Evolutionary conservation across 2,329 filamentous ascomycete genomes (phyloP).

Genomic region (Fusarium begoniae): DNA sequence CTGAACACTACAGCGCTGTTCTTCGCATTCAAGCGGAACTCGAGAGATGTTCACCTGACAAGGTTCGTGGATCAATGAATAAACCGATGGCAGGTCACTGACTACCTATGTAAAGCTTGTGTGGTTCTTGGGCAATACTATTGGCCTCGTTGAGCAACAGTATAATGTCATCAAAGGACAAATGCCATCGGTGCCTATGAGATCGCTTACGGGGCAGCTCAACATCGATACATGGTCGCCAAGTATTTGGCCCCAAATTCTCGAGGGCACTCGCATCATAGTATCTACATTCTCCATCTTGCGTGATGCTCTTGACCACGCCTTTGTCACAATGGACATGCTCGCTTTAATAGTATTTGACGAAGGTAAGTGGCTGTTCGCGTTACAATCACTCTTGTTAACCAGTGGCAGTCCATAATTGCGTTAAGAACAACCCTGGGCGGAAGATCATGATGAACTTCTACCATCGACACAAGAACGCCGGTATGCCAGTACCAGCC

Average conservation of each 20-base stretch:
- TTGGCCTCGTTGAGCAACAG: slow-evolving; percentile 74
- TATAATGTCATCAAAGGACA: slow-evolving; percentile 66
- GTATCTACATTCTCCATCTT: slow-evolving; percentile 82
- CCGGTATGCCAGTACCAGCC: slow-evolving; percentile 60
- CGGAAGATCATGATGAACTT: slow-evolving; percentile 77
- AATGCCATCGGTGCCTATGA: slow-evolving; percentile 66
- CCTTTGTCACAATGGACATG: slow-evolving; percentile 71
- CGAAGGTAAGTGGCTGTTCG: slow-evolving; percentile 67
- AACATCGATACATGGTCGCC: slow-evolving; percentile 78
- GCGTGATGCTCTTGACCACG: slow-evolving; percentile 77
- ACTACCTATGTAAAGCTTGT: slow-evolving; percentile 56
- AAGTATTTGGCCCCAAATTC: slow-evolving; percentile 71
- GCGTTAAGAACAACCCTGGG: slow-evolving; percentile 69
- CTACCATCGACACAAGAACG: slow-evolving; percentile 64
- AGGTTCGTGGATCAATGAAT: slow-evolving; percentile 65
- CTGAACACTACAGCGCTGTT: slow-evolving; percentile 61
- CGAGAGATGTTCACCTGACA: slow-evolving; percentile 59
- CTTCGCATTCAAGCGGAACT: slow-evolving; percentile 74
- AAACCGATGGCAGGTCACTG: slow-evolving; percentile 6
- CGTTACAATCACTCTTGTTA: not conserved
- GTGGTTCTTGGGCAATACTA: slow-evolving; percentile 80
- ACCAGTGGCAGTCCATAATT: slow-evolving; percentile 73
- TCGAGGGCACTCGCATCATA: slow-evolving; percentile 74
- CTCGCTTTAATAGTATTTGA: slow-evolving; percentile 82
- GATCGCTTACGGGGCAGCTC: slow-evolving; percentile 73